Evolutionary conservation across 768 basidiomycete species (phyloP), one percentile per base, ranked within the genome.

Genomic region (Phallus indusiatus): DNA sequence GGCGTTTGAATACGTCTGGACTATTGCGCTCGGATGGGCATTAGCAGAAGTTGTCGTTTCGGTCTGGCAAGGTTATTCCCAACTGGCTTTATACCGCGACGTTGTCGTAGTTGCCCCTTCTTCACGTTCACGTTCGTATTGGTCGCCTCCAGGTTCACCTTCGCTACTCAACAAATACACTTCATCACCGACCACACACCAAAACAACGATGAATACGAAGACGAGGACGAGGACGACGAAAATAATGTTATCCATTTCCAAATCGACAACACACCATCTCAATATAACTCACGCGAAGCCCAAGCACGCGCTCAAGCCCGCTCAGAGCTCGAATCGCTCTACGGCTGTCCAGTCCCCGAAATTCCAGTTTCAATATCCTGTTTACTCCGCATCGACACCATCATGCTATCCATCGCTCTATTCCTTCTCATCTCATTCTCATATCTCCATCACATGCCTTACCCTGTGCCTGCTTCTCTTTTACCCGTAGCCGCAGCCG

Each of bases 301-400:
- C 14, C 68, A 88, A n/a, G n/a, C n/a, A 17, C 46, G 73, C 76
- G 1, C 68, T 88, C 55, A 85, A 65, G 77, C 75, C 18, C 74
- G 89, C 47, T 84, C 88, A 66, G 90, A 92, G 60, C 70, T 93
- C 42, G 90, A 91, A 67, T 81, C 83, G 53, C 76, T 90, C 5
- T 91, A 89, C 65, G 90, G 90, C 1, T 70, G 87, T n/a, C 86
- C 90, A 2, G 76, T 86, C 42, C 82, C 92, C 50, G 88, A 77
- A 62, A 88, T 93, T 33, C 90, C 90, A 0, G 82, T 88, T 2
- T 87, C 91, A 67, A 78, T 93, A 18, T 81, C 84, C 8, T 86
- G 83, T 66, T 75, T 93, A 55, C 86, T 90, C 67, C 81, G 89
- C 56, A 71, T 90, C 61, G 88, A 89, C 68, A 78, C 84, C 5